Percentiles rank a stretch among this genome's conserved stretches.
Conservation (phyloP, 768 basidiomycete species). For the Tricholoma terreum region DNA sequence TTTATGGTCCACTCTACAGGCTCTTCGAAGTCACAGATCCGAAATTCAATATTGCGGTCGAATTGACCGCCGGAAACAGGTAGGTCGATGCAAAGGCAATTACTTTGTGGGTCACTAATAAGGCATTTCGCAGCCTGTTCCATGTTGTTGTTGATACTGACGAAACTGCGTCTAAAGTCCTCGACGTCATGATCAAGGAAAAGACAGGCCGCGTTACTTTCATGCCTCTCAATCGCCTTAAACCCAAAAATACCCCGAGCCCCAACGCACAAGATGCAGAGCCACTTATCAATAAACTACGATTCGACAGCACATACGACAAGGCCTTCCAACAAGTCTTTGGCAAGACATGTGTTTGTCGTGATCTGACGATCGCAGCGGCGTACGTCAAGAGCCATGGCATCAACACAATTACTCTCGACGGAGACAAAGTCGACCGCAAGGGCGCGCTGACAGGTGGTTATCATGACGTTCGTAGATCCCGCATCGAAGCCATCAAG, state of each 20-base stretch:
- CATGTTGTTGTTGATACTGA: constrained; percentile 98
- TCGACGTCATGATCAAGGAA: constrained; percentile 91
- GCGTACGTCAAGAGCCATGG: constrained; percentile 93
- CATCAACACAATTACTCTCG: constrained; percentile 95
- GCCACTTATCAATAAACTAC: constrained; percentile 79
- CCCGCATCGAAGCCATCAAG: constrained; percentile 85
- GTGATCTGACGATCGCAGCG: constrained; percentile 87
- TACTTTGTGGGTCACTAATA: constrained; percentile 7
- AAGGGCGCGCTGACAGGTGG: constrained; percentile 96
- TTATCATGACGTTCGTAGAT: constrained; percentile 88
- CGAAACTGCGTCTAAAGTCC: constrained; percentile 85
- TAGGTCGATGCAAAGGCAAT: constrained; percentile 24
- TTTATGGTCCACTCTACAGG: constrained; percentile 92
- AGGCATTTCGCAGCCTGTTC: constrained; percentile 61
- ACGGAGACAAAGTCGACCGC: constrained; percentile 96
- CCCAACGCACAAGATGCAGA: constrained; percentile 76
- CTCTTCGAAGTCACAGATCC: constrained; percentile 87
- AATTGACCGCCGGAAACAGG: constrained; percentile 96
- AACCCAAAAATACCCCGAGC: constrained; percentile 62
- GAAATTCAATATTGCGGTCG: constrained; percentile 89
- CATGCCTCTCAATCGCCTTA: constrained; percentile 95
- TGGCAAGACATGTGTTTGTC: constrained; percentile 94
- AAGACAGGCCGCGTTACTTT: constrained; percentile 95
- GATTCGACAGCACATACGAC: constrained; percentile 63
- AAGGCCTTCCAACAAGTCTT: constrained; percentile 97